Conservation (phyloP, 1,139 yeast genomes). For the Hyphopichia burtonii region DNA sequence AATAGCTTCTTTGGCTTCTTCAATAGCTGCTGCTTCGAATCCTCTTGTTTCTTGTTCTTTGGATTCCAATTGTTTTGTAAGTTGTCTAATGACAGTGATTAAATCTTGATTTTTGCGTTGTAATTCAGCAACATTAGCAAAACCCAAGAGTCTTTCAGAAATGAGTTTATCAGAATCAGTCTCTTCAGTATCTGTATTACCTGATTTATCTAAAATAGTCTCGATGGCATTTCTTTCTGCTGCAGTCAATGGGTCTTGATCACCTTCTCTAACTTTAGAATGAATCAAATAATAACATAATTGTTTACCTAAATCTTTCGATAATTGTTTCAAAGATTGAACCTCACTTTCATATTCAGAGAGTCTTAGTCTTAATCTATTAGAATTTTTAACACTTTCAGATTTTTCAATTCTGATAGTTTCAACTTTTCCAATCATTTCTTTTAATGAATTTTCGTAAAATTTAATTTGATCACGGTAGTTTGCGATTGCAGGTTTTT, state of each 20-base stretch:
- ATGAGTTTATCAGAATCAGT: slow-evolving; percentile 73
- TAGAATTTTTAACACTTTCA: slow-evolving; percentile 39
- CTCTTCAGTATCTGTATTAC: slow-evolving; percentile 32
- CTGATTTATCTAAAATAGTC: slow-evolving; percentile 37
- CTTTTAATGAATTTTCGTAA: slow-evolving; percentile 39
- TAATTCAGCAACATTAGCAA: slow-evolving; percentile 64
- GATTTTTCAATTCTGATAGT: slow-evolving; percentile 35
- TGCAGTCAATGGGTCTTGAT: slow-evolving; percentile 55
- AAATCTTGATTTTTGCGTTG: slow-evolving; percentile 75
- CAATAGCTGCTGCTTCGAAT: slow-evolving; percentile 58
- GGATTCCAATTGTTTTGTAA: slow-evolving; percentile 68
- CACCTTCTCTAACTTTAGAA: slow-evolving; percentile 52
- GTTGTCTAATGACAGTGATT: slow-evolving; percentile 60
- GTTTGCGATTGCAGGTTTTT: slow-evolving; percentile 75
- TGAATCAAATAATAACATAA: slow-evolving; percentile 72
- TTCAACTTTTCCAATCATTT: slow-evolving; percentile 40
- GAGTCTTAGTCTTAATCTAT: slow-evolving; percentile 27
- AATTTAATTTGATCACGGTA: slow-evolving; percentile 55
- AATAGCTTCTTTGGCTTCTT: slow-evolving; percentile 78
- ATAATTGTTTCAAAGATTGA: slow-evolving; percentile 50
- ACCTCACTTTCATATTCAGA: slow-evolving; percentile 40
- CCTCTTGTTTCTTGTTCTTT: slow-evolving; percentile 39
- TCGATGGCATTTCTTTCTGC: slow-evolving; percentile 58
- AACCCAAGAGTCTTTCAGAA: slow-evolving; percentile 69
- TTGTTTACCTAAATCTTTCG: slow-evolving; percentile 76